Evolutionary conservation across 1,139 yeast genomes (phyloP), one percentile per base, ranked within the genome.

Genomic region (Saccharomyces hybrid): DNA sequence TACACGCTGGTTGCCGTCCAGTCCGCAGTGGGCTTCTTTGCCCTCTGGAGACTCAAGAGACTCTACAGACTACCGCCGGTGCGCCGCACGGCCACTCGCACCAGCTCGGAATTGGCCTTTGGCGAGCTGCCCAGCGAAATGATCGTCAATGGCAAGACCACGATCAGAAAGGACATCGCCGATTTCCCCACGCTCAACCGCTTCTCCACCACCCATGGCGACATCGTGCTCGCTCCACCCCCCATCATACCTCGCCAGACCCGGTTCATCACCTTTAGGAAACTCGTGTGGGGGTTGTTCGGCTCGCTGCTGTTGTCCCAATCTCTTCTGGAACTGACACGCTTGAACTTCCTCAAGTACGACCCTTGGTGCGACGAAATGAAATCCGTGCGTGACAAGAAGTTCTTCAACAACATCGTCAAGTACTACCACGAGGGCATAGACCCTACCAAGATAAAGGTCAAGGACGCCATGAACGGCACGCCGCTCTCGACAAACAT

Each of bases 291-390:
- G 61, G 62, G 38, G 56, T 58, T 13, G 25, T 60, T 4, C 67
- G 72, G 73, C 4, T 55, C 68, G 0, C 54, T 62, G 2, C 34
- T 70, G 7, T 54, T 69, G 16, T 65, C 67, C 13, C 69, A 68
- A 52, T 69, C 72, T 0, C 42, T 61, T 7, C 65, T 83, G 31
- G 88, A 83, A 61, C 60, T 75, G 5, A 72, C 79, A 31, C 69
- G 88, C 52, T 62, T 82, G 51, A 60, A 71, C 4, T 61, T 81
- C 6, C 78, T 70, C 38, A 67, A 83, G 2, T 78, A 78, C 63
- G 88, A 83, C 62, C 88, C 88, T 2, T 83, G 87, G 86, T 73
- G 66, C 50, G 85, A 81, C 49, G 87, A 83, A 62, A 84, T 86
- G 2, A 72, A 67, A 52, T 66, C 65, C 23, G 69, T 64, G 3